Evolutionary conservation across 768 basidiomycete species (phyloP).

Genomic region (Rhodocollybia butyracea): DNA sequence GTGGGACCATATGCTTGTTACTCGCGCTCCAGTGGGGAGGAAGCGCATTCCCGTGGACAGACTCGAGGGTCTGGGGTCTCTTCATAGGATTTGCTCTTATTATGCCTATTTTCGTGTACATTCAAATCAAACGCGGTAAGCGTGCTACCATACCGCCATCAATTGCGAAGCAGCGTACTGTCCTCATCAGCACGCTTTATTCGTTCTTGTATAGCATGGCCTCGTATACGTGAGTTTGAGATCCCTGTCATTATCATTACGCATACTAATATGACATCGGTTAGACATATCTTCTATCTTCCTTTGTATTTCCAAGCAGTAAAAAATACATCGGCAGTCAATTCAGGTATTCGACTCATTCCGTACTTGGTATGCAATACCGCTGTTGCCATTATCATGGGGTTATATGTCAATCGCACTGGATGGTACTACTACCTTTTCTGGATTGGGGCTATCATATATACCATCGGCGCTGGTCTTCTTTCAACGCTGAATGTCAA

Average conservation of each 20-base stretch:
- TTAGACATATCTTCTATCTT: constrained; percentile 16
- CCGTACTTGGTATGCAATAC: constrained; percentile 27
- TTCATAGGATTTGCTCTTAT: constrained; percentile 13
- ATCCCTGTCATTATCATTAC: constrained; percentile 17
- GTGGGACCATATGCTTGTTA: constrained; percentile 29
- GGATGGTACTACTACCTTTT: constrained; percentile 8
- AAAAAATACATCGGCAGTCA: constrained; percentile 6
- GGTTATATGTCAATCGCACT: constrained; percentile 26
- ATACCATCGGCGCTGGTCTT: constrained; percentile 12
- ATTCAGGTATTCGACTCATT: constrained; percentile 16
- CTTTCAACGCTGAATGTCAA: constrained; percentile 8
- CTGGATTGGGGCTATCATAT: constrained; percentile 9
- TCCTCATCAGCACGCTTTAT: constrained; percentile 7
- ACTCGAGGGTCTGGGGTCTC: constrained; percentile 9
- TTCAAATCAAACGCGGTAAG: constrained; percentile 7
- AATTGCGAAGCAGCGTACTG: constrained; percentile 11
- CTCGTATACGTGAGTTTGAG: constrained; percentile 8
- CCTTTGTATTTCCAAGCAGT: constrained; percentile 17
- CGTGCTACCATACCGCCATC: constrained; percentile 9
- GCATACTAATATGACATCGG: constrained; percentile 24
- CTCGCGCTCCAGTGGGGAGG: constrained; percentile 45
- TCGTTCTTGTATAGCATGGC: constrained; percentile 12
- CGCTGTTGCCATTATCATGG: constrained; percentile 31
- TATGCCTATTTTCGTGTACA: background rate
- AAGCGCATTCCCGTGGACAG: constrained; percentile 36